A percentile compares a stretch with the other conserved stretches of the same genome.
These are phyloP conservation scores for Cordyceps fumosorosea DNA, from an alignment of 2,329 filamentous ascomycete species.

Conservation along the genomic window DNA sequence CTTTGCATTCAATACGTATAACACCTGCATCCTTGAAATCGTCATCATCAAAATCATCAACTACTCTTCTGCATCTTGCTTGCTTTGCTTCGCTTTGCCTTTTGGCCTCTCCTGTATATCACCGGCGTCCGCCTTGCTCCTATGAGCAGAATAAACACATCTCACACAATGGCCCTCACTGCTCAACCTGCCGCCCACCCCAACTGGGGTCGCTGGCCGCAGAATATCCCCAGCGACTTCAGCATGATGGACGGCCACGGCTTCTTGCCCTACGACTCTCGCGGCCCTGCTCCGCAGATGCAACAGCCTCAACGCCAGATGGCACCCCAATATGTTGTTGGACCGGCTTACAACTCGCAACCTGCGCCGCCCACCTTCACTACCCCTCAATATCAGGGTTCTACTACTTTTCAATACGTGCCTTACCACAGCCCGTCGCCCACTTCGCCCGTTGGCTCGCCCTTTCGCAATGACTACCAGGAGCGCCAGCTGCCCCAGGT, in stretches of 20 bases:
- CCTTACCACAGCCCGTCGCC: slow-evolving; percentile 34
- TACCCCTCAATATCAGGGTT: slow-evolving; percentile 35
- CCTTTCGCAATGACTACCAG: slow-evolving; percentile 28
- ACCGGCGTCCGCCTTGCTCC: slow-evolving; percentile 6
- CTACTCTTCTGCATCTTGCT: neutral
- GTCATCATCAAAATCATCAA: neutral
- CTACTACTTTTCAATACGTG: slow-evolving; percentile 38
- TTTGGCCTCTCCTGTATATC: slow-evolving; percentile 1
- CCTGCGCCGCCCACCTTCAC: slow-evolving; percentile 36
- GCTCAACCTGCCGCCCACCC: slow-evolving; percentile 37
- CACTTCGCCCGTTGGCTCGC: slow-evolving; percentile 26
- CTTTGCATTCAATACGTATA: neutral
- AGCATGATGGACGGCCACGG: slow-evolving; percentile 41
- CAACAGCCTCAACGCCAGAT: slow-evolving; percentile 30
- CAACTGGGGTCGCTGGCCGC: slow-evolving; percentile 50
- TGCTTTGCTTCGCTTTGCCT: slow-evolving; percentile 3
- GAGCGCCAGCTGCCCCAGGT: slow-evolving; percentile 22
- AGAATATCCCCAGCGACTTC: slow-evolving; percentile 41
- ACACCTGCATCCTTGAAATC: neutral
- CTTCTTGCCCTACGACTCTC: slow-evolving; percentile 45
- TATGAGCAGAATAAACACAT: neutral
- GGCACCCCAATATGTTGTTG: slow-evolving; percentile 41
- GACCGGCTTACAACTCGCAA: slow-evolving; percentile 32
- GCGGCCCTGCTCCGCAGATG: slow-evolving; percentile 26
- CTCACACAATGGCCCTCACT: slow-evolving; percentile 39